Conservation (phyloP, 352 stramenopile species). For the Pelagophyceae sp. region DNA sequence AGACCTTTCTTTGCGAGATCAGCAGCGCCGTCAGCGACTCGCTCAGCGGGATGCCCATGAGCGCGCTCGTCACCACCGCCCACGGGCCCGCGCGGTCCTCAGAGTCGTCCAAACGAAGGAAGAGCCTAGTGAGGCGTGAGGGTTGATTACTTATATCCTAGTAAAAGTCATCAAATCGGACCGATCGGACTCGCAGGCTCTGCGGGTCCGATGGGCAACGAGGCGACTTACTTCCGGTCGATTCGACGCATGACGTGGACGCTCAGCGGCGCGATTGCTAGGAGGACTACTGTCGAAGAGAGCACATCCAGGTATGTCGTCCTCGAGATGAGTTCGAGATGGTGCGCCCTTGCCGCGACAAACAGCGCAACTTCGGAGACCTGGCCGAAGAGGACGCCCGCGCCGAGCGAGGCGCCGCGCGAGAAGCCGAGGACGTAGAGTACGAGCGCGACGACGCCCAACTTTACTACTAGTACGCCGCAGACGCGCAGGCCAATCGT, state of each 20-base stretch:
- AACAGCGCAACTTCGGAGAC: conserved; percentile 11
- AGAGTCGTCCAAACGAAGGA: too few species aligned
- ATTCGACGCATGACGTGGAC: neutral
- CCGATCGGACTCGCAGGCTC: too few species aligned
- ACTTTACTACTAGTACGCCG: conserved; percentile 7
- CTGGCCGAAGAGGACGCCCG: neutral
- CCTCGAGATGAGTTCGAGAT: neutral
- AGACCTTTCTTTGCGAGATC: too few species aligned
- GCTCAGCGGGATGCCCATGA: too few species aligned
- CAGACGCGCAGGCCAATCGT: conserved; percentile 4
- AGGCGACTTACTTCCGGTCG: neutral
- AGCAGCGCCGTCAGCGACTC: too few species aligned
- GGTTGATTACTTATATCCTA: too few species aligned
- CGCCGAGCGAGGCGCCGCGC: neutral
- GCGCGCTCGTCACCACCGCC: too few species aligned
- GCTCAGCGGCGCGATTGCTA: neutral
- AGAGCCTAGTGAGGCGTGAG: too few species aligned
- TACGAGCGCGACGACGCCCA: conserved; percentile 11
- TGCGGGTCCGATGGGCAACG: too few species aligned
- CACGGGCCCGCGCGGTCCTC: too few species aligned
- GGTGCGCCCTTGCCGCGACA: neutral
- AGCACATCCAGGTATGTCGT: conserved; percentile 9
- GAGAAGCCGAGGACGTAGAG: conserved; percentile 23
- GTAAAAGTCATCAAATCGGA: too few species aligned
- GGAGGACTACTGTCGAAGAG: conserved; percentile 7